Evolutionary conservation across 768 basidiomycete species (phyloP).

Genomic region (Tricholomella constricta): DNA sequence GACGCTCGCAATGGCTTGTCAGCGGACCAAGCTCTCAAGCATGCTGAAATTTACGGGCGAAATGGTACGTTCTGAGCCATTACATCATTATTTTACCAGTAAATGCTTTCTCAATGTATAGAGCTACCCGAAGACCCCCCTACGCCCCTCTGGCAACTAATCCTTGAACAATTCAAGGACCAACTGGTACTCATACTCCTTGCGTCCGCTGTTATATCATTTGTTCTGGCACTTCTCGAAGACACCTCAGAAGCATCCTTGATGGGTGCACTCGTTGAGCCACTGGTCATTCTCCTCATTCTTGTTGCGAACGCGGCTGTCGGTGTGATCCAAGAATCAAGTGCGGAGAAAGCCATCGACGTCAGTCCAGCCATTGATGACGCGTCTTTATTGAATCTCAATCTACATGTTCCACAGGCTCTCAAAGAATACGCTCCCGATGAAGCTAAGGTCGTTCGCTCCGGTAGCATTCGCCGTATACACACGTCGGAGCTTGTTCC

Average conservation of each 20-base stretch:
- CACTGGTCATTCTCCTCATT: constrained; percentile 92
- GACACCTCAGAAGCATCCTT: constrained; percentile 65
- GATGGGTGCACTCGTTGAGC: constrained; percentile 92
- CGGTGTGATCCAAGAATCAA: constrained; percentile 95
- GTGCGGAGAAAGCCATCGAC: constrained; percentile 96
- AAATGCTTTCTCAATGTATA: constrained; percentile 31
- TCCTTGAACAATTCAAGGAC: constrained; percentile 99
- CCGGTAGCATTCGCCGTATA: constrained; percentile 66
- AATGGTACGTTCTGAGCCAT: constrained; percentile 58
- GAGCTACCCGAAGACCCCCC: constrained; percentile 91
- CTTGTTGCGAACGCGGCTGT: constrained; percentile 97
- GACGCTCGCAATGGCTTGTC: constrained; percentile 65
- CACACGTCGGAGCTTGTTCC: constrained; percentile 92
- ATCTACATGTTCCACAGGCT: constrained; percentile 54
- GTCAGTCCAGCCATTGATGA: constrained; percentile 48
- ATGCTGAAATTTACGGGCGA: constrained; percentile 80
- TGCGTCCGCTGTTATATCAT: constrained; percentile 90
- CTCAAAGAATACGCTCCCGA: constrained; percentile 97
- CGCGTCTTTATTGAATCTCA: constrained; percentile 6
- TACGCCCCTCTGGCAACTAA: constrained; percentile 90
- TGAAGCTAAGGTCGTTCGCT: constrained; percentile 87
- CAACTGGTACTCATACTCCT: constrained; percentile 97
- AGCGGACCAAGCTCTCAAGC: constrained; percentile 64
- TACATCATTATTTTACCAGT: not conserved
- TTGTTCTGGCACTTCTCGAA: constrained; percentile 89